A percentile compares a stretch with the other conserved stretches of the same genome.
Conservation (phyloP, 176 grass and related monocot species). For the Ensete ventricosum region DNA sequence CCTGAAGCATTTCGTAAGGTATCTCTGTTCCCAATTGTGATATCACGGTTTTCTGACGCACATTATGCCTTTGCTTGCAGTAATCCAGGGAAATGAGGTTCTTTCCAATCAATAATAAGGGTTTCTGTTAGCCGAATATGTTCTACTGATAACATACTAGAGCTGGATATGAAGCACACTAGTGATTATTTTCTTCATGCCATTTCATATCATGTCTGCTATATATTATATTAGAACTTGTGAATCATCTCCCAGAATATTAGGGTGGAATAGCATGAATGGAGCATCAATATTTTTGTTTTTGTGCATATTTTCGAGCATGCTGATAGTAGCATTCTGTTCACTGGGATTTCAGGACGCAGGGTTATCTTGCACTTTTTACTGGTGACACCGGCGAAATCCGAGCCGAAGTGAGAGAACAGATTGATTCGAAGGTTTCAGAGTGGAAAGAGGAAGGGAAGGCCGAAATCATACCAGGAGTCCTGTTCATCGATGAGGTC, state of each 20-base stretch:
- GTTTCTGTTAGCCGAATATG: too few relatives aligned
- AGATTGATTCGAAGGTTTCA: conserved; percentile 83
- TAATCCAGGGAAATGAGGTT: too few relatives aligned
- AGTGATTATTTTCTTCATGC: not conserved
- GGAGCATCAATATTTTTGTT: not conserved
- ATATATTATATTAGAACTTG: not conserved
- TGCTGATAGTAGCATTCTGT: not conserved
- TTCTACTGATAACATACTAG: not conserved
- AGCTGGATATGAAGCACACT: not conserved
- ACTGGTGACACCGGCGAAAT: conserved; percentile 98
- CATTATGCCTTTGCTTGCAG: too few relatives aligned
- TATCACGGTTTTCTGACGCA: too few relatives aligned
- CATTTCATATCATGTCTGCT: not conserved
- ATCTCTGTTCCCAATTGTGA: too few relatives aligned
- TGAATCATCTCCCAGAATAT: not conserved
- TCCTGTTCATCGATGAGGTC: conserved; percentile 89
- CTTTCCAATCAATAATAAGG: too few relatives aligned
- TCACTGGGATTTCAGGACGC: conserved; percentile 45
- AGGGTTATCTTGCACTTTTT: conserved; percentile 91
- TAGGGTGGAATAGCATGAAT: not conserved
- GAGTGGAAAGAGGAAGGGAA: conserved; percentile 98
- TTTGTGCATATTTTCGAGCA: not conserved
- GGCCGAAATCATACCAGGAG: conserved; percentile 86
- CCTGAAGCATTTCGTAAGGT: too few relatives aligned
- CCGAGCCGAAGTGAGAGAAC: conserved; percentile 73